Conservation (phyloP, 345 rosid genomes). For the Raphanus sativus region DNA sequence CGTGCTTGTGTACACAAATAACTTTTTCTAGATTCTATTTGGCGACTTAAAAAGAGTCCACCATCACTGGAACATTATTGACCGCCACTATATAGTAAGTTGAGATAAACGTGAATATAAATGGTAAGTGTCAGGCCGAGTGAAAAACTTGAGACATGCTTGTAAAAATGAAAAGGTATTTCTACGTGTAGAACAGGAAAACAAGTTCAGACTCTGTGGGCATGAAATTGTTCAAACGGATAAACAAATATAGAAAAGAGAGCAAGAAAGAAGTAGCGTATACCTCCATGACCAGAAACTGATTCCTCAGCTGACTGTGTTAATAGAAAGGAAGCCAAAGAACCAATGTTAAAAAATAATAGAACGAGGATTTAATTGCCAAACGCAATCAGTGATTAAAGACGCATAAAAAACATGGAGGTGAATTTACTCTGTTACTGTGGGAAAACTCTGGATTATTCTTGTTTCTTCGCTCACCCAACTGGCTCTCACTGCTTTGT, state of each 20-base stretch:
- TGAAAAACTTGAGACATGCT: not conserved
- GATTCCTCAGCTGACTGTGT: conserved; percentile 37
- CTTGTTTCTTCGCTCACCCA: conserved; percentile 29
- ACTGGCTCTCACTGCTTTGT: conserved; percentile 25
- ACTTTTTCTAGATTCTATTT: conserved; percentile 19
- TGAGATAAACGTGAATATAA: conserved; percentile 5
- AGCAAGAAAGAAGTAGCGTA: conserved; percentile 14
- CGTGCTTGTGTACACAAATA: not conserved
- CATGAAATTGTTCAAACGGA: conserved; percentile 13
- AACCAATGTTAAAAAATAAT: conserved; percentile 11
- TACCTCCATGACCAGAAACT: conserved; percentile 38
- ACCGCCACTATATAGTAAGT: not conserved
- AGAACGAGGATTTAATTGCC: conserved; percentile 1
- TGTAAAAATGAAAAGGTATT: conserved; percentile 2
- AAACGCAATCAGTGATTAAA: conserved; percentile 12
- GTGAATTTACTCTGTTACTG: conserved; percentile 34
- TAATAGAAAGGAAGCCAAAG: conserved; percentile 17
- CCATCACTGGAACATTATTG: not conserved
- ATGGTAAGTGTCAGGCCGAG: conserved; percentile 10
- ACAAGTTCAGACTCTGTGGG: not conserved
- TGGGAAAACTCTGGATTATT: conserved; percentile 16
- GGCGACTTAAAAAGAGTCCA: not conserved
- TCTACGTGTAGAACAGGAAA: conserved; percentile 7
- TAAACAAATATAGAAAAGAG: not conserved
- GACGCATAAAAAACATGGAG: conserved; percentile 19